phyloP scores from a whole-genome alignment of 495 filamentous ascomycete genomes.

The Neurospora intermedia region DNA sequence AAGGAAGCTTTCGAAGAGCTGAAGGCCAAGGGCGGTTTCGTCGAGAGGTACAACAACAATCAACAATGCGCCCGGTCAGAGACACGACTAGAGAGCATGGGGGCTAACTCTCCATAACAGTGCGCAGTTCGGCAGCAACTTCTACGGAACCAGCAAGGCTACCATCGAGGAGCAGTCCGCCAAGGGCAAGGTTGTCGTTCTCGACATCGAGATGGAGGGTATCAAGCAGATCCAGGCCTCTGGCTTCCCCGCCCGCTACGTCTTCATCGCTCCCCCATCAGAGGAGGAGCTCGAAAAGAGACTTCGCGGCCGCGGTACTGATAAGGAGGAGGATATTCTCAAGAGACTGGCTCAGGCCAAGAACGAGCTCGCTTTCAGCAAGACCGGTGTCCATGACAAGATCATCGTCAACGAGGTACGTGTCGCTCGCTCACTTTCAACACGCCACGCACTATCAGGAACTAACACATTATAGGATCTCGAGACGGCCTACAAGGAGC shows the following conservation, averaged over 20 bases:
- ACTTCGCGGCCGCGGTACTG: conserved; percentile 72
- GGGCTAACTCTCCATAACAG: conserved; percentile 23
- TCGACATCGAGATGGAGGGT: conserved; percentile 97
- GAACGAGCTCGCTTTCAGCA: conserved; percentile 71
- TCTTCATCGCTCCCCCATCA: conserved; percentile 77
- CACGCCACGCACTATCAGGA: not conserved
- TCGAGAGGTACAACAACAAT: conserved; percentile 42
- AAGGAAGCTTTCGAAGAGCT: conserved; percentile 60
- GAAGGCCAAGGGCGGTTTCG: conserved; percentile 61
- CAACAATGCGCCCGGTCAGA: not conserved
- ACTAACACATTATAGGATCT: conserved; percentile 39
- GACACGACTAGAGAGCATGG: not conserved
- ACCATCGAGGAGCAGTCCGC: conserved; percentile 65
- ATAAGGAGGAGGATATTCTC: conserved; percentile 64
- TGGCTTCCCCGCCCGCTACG: conserved; percentile 64
- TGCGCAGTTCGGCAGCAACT: conserved; percentile 77
- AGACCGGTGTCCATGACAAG: conserved; percentile 69
- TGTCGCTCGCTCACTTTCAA: not conserved
- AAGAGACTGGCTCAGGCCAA: conserved; percentile 70
- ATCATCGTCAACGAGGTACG: conserved; percentile 71
- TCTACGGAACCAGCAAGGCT: conserved; percentile 73
- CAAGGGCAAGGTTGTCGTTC: conserved; percentile 54
- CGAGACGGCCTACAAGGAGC: conserved; percentile 69
- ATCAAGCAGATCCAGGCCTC: conserved; percentile 87
- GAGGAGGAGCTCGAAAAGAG: conserved; percentile 64